phyloP scores from a whole-genome alignment of 1,139 yeast genomes.

The Spencermartinsiella ligniputridi region DNA sequence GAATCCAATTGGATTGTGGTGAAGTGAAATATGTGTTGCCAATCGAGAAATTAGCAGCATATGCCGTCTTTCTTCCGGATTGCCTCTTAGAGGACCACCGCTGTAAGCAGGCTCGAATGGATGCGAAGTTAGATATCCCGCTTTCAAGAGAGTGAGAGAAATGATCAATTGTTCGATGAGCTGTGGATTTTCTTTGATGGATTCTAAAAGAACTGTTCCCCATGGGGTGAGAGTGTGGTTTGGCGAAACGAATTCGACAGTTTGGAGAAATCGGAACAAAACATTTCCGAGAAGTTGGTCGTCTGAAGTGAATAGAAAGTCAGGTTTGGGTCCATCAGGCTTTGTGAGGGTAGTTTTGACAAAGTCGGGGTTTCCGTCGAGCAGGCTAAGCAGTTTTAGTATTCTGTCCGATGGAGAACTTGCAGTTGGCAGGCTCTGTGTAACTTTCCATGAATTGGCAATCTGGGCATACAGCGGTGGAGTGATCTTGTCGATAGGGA shows the following conservation, averaged over 20 bases:
- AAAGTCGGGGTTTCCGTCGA: constrained; percentile 5
- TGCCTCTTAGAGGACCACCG: constrained; percentile 34
- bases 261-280: constrained; percentile 52
- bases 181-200: constrained; percentile 27
- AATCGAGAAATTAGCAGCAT: constrained; percentile 54
- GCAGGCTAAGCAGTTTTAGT: constrained; percentile 4
- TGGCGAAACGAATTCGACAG: constrained; percentile 51
- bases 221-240: constrained; percentile 45
- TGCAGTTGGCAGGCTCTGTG: constrained; percentile 9
- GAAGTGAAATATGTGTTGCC: constrained; percentile 51
- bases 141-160: constrained; percentile 29
- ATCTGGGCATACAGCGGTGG: constrained; percentile 22
- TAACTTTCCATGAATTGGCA: constrained; percentile 21
- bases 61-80: constrained; percentile 33
- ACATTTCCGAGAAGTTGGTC: constrained; percentile 59
- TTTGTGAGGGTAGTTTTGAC: constrained; percentile 5
- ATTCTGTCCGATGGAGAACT: background rate
- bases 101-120: constrained; percentile 28
- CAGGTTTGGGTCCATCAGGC: background rate
- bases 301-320: constrained; percentile 34
- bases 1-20: constrained; percentile 54
- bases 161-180: constrained; percentile 28
- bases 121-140: constrained; percentile 19
- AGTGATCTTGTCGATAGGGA: constrained; percentile 17
- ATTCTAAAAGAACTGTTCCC: constrained; percentile 48